Conservation (phyloP, 345 rosid genomes). For the Aurinia saxatilis region DNA sequence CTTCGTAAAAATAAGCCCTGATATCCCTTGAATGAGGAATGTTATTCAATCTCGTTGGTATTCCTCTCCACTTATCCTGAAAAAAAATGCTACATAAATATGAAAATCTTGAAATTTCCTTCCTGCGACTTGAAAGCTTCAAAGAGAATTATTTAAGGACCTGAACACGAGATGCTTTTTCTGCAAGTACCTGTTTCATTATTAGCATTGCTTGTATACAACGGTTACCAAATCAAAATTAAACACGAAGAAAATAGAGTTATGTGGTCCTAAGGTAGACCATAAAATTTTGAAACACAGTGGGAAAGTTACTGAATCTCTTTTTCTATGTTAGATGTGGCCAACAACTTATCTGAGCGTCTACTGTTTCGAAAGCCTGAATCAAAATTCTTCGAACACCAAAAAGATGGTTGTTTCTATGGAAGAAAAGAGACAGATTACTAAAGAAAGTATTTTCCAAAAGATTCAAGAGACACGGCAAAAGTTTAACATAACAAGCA, state of each 20-base stretch:
- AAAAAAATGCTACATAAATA: slow-evolving; percentile 28
- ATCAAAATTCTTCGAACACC: not conserved
- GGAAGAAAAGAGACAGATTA: not conserved
- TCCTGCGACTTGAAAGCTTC: not conserved
- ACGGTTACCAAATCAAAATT: not conserved
- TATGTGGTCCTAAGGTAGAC: not conserved
- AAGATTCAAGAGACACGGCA: not conserved
- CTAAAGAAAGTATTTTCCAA: not conserved
- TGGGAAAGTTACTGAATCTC: not conserved
- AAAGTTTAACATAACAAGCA: not conserved
- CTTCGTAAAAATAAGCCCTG: slow-evolving; percentile 78
- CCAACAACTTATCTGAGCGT: not conserved
- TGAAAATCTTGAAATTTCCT: not conserved
- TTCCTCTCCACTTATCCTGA: slow-evolving; percentile 89
- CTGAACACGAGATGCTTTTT: slow-evolving; percentile 37
- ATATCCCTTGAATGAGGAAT: slow-evolving; percentile 95
- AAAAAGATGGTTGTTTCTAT: not conserved
- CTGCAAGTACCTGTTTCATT: slow-evolving; percentile 25
- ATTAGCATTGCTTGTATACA: slow-evolving; percentile 32
- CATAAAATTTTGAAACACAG: not conserved
- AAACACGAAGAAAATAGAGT: not conserved
- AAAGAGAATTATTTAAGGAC: slow-evolving; percentile 22
- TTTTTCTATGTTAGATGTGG: not conserved
- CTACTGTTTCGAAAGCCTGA: not conserved
- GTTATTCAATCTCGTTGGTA: slow-evolving; percentile 87